Evolutionary conservation across 768 basidiomycete species (phyloP), one percentile per base, ranked within the genome.

Genomic region (Pilatotrama ljubarskyi): DNA sequence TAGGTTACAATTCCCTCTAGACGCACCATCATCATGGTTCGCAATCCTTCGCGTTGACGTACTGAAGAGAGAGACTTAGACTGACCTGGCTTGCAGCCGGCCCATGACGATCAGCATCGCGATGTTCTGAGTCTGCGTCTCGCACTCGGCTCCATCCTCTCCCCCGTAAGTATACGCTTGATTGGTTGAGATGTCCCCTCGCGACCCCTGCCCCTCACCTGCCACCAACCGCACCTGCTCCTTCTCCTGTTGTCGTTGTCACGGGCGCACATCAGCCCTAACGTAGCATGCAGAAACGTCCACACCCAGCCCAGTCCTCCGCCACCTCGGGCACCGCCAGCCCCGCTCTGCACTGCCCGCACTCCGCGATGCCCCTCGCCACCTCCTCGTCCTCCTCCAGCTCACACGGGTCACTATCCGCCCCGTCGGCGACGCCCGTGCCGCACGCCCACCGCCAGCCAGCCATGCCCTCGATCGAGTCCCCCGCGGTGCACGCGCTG

Each of bases 81-180:
- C 22, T 50, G 4, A 18, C 38, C 6, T 25, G n/a, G 10, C 42
- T 40, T 25, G 17, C 53, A 61, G 49, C 54, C 65, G 41, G 67
- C 65, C 17, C 64, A 67, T 18, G 69, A 68, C 44, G 59, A 63
- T 42, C 53, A 56, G 42, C 70, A 71, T 54, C 70, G 64, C 44
- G 70, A 74, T 44, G 64, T 74, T 38, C 50, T 66, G 40, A 68
- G 65, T 8, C 73, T 86, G 24, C 76, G 82, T 37, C 78, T 84
- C 25, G 84, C 82, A 0, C 70, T 87, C 51, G 85, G 85, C 20
- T 84, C 82, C 65, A 85, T 87, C 42, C 71, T 87, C 13, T 73
- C 80, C 11, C 84, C 84, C 62, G 84, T 86, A 68, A 72, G 84
- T 77, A 18, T 52, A 8, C 24, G 41, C 40, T 24, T 40, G 29